Percentiles rank a stretch among this genome's conserved stretches.
These are phyloP conservation scores for Trichoderma sp. DNA, from an alignment of 2,329 filamentous ascomycete genomes.

Conservation along the genomic window DNA sequence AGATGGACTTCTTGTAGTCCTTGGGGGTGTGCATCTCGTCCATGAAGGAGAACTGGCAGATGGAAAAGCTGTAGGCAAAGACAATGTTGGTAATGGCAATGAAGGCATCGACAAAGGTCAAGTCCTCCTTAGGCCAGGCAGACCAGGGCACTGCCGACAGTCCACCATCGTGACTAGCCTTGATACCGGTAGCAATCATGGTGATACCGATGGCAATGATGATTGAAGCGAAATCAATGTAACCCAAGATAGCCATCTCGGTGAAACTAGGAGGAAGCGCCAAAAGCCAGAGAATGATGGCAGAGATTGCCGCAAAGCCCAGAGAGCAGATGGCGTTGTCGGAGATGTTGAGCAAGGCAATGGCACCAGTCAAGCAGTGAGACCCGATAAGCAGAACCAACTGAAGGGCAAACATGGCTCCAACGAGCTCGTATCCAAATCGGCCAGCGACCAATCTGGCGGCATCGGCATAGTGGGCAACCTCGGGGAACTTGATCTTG, in stretches of 20 bases:
- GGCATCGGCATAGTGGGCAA: conserved; percentile 69
- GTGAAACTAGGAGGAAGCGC: conserved; percentile 52
- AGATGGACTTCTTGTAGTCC: conserved; percentile 57
- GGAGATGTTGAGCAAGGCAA: conserved; percentile 67
- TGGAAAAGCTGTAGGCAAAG: conserved; percentile 64
- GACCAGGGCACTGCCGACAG: conserved; percentile 42
- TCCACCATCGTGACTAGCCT: conserved; percentile 36
- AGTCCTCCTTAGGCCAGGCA: conserved; percentile 46
- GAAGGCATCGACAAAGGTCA: conserved; percentile 57
- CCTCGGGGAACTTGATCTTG: conserved; percentile 54
- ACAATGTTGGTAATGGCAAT: conserved; percentile 68
- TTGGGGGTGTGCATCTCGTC: conserved; percentile 53
- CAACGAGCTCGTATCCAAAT: conserved; percentile 63
- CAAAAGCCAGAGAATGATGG: conserved; percentile 47
- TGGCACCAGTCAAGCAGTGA: conserved; percentile 70
- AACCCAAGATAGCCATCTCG: conserved; percentile 51
- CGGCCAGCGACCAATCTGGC: conserved; percentile 62
- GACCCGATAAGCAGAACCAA: conserved; percentile 70
- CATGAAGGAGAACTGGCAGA: conserved; percentile 56
- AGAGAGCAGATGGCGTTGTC: conserved; percentile 52
- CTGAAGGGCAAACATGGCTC: conserved; percentile 62
- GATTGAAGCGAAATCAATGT: conserved; percentile 63
- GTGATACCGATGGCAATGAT: conserved; percentile 63
- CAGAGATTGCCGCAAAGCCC: conserved; percentile 48
- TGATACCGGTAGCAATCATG: conserved; percentile 64